Evolutionary conservation across 106 monocot genomes (phyloP).

Genomic region (Dioscorea zingiberensis): DNA sequence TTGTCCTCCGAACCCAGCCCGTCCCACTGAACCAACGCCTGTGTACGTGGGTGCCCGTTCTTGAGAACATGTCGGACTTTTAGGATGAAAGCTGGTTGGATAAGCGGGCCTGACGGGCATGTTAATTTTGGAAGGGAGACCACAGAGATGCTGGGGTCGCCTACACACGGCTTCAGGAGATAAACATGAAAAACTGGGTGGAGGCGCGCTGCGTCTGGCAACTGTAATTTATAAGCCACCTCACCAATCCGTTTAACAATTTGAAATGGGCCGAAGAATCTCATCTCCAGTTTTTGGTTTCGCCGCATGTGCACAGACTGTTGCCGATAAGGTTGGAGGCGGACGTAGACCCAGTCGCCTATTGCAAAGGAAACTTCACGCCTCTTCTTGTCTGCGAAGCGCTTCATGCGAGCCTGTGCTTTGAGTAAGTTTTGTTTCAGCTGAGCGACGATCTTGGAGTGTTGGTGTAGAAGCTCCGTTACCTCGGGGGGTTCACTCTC

Average conservation of each 20-base stretch:
- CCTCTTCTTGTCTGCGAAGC: background rate
- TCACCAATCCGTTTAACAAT: background rate
- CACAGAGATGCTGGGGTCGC: too few relatives aligned
- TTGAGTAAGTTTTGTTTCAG: background rate
- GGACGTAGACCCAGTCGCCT: background rate
- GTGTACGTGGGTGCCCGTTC: too few relatives aligned
- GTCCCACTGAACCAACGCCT: too few relatives aligned
- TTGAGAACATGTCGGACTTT: too few relatives aligned
- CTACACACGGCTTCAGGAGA: background rate
- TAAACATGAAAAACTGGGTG: conserved; percentile 13
- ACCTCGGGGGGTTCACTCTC: background rate
- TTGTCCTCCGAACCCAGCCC: too few relatives aligned
- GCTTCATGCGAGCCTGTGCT: background rate
- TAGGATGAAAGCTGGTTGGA: too few relatives aligned
- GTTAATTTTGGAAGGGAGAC: too few relatives aligned
- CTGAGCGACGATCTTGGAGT: background rate
- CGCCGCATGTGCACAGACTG: background rate
- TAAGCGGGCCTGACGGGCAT: too few relatives aligned
- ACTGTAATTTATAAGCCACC: background rate
- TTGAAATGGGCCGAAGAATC: background rate
- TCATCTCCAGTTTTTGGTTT: background rate
- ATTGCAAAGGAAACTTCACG: background rate
- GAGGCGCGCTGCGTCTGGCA: background rate
- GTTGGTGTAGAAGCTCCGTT: background rate
- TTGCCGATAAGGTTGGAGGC: conserved; percentile 3